phyloP scores from a whole-genome alignment of 306 rosid species.

The Trifolium pratense region DNA sequence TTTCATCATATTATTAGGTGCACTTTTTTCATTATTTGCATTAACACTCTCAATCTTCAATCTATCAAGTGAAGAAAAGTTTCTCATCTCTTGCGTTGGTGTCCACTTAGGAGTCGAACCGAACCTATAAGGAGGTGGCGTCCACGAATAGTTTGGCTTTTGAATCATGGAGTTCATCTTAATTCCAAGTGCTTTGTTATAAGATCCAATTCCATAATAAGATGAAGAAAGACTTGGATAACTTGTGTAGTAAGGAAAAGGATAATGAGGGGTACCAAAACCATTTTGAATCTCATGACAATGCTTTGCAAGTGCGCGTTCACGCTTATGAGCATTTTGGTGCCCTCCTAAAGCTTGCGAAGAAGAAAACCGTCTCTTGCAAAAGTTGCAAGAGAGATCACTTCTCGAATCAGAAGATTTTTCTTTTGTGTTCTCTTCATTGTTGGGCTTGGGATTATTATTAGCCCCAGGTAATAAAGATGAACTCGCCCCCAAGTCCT shows the following conservation, averaged over 20 bases:
- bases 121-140: conserved; percentile 11
- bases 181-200: conserved; percentile 55
- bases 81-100: background rate
- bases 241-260: conserved; percentile 49
- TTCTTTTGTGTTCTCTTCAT: conserved; percentile 10
- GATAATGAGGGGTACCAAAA: conserved; percentile 31
- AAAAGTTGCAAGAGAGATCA: conserved; percentile 69
- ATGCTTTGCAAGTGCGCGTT: conserved; percentile 69
- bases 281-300: conserved; percentile 52
- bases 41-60: background rate
- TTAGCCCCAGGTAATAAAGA: conserved; percentile 6
- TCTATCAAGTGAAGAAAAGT: background rate
- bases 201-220: conserved; percentile 42
- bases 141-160: conserved; percentile 51
- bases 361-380: conserved; percentile 71
- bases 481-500: background rate
- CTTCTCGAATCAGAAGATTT: conserved; percentile 32
- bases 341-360: conserved; percentile 89
- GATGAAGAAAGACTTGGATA: conserved; percentile 33
- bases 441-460: background rate
- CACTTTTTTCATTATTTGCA: background rate
- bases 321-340: conserved; percentile 80
- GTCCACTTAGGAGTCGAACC: conserved; percentile 15
- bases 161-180: conserved; percentile 67
- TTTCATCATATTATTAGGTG: background rate